Evolutionary conservation across 352 stramenopile genomes (phyloP).

Genomic region (Elongisporangium undulatum): DNA sequence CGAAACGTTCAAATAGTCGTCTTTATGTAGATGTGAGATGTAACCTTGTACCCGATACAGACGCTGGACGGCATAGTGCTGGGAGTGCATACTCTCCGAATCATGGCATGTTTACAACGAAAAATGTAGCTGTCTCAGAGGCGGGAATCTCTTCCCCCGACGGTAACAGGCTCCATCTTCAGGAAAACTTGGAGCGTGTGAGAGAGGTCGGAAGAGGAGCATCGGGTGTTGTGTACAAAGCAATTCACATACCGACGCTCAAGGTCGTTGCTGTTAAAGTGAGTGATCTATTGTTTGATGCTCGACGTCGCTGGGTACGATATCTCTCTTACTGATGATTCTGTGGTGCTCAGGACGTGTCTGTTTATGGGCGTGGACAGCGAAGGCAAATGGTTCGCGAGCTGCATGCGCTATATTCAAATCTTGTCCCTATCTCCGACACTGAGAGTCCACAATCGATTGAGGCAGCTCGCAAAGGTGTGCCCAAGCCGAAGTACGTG

Average conservation of each 20-base stretch:
- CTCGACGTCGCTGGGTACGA: neutral
- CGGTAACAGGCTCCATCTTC: slow-evolving; percentile 64
- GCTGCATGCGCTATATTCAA: slow-evolving; percentile 86
- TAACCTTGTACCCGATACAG: slow-evolving; percentile 11
- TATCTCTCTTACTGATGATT: slow-evolving; percentile 10
- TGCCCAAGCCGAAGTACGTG: slow-evolving; percentile 38
- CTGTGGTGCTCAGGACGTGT: slow-evolving; percentile 51
- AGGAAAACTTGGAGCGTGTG: slow-evolving; percentile 82
- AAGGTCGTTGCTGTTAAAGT: slow-evolving; percentile 90
- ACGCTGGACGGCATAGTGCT: slow-evolving; percentile 51
- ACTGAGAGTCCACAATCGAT: slow-evolving; percentile 21
- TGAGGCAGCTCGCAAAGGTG: slow-evolving; percentile 16
- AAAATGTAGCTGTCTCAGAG: slow-evolving; percentile 78
- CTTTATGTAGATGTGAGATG: slow-evolving; percentile 5
- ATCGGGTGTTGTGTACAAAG: slow-evolving; percentile 86
- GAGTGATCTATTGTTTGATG: slow-evolving; percentile 3
- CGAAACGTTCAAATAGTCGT: neutral
- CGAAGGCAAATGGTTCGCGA: slow-evolving; percentile 88
- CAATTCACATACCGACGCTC: slow-evolving; percentile 88
- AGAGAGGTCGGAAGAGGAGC: slow-evolving; percentile 75
- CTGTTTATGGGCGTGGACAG: slow-evolving; percentile 81
- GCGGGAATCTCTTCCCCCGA: slow-evolving; percentile 83
- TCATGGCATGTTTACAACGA: slow-evolving; percentile 85
- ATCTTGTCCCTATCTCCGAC: slow-evolving; percentile 75
- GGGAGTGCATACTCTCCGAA: slow-evolving; percentile 86